Percentiles rank a stretch among this genome's conserved stretches.
Evolutionary conservation across 192 early-diverging fungal species (phyloP).

Genomic region (Entomortierella parvispora): DNA sequence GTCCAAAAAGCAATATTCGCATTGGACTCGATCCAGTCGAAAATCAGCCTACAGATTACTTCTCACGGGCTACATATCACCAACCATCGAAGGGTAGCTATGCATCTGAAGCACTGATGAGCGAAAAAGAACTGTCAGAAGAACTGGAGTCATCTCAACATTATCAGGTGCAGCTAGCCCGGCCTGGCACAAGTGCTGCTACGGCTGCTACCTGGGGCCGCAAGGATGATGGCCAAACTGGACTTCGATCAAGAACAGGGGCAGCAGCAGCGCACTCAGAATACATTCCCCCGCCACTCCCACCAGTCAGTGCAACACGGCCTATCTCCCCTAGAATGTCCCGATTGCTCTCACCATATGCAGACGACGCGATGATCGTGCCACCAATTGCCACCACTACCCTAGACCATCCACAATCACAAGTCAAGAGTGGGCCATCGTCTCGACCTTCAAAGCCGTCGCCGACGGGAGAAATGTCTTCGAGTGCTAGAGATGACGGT

Average conservation of each 20-base stretch:
- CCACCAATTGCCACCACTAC: slow-evolving; percentile 22
- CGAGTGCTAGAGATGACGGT: slow-evolving; percentile 14
- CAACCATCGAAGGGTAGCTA: slow-evolving; percentile 13
- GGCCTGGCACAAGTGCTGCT: no score
- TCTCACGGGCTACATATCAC: not conserved
- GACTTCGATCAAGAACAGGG: not conserved
- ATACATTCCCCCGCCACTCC: slow-evolving; percentile 38
- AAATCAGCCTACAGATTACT: no score
- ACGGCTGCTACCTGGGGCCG: no score
- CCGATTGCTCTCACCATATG: slow-evolving; percentile 23
- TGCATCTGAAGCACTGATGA: slow-evolving; percentile 26
- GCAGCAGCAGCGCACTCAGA: not conserved
- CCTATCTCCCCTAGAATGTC: not conserved
- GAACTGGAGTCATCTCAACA: slow-evolving; percentile 11
- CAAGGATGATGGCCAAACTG: not conserved
- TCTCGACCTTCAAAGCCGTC: not conserved
- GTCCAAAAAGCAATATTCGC: slow-evolving; percentile 25
- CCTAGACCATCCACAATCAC: not conserved
- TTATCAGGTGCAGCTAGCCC: not conserved
- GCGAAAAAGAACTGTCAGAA: slow-evolving; percentile 29
- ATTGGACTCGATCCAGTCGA: slow-evolving; percentile 31
- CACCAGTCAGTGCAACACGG: slow-evolving; percentile 14
- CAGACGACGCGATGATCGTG: slow-evolving; percentile 34
- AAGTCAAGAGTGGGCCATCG: not conserved
- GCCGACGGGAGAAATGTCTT: not conserved